These are phyloP conservation scores for Paecilomyces sp. DNA, from an alignment of 2,329 filamentous ascomycete genomes.

Conservation along the genomic window DNA sequence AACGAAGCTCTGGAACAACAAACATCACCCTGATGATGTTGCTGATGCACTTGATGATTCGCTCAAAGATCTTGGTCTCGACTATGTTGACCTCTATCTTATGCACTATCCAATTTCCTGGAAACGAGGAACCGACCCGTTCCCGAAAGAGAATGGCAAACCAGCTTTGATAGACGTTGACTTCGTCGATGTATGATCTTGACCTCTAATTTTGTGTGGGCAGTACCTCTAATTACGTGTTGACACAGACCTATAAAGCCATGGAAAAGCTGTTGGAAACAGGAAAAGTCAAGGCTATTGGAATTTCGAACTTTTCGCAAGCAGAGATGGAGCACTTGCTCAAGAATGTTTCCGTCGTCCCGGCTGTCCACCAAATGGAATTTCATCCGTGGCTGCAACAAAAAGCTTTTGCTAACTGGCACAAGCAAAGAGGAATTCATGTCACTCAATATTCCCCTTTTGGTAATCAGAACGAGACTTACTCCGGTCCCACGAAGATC, in stretches of 20 bases:
- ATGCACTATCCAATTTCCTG: slow-evolving; percentile 61
- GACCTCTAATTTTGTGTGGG: background rate
- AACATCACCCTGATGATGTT: slow-evolving; percentile 56
- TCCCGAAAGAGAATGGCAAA: slow-evolving; percentile 42
- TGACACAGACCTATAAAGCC: slow-evolving; percentile 41
- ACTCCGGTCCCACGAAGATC: slow-evolving; percentile 35
- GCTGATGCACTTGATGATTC: slow-evolving; percentile 54
- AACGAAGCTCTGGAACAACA: slow-evolving; percentile 62
- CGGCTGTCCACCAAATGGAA: slow-evolving; percentile 47
- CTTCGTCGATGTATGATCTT: slow-evolving; percentile 38
- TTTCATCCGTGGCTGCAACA: slow-evolving; percentile 49
- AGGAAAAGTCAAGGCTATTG: slow-evolving; percentile 44
- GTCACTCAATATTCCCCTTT: slow-evolving; percentile 50
- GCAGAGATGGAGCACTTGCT: slow-evolving; percentile 43
- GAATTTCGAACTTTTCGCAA: slow-evolving; percentile 47
- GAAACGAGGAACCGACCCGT: slow-evolving; percentile 39
- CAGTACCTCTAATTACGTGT: background rate
- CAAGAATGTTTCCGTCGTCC: slow-evolving; percentile 36
- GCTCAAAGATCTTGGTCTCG: slow-evolving; percentile 55
- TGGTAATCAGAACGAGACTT: slow-evolving; percentile 48
- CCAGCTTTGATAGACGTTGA: slow-evolving; percentile 38
- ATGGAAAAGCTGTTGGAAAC: slow-evolving; percentile 37
- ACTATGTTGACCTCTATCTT: slow-evolving; percentile 63
- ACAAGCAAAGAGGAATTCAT: slow-evolving; percentile 45
- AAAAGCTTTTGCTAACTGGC: slow-evolving; percentile 40